Percentiles rank a stretch among this genome's conserved stretches.
Evolutionary conservation across 306 rosid species (phyloP).

Genomic region (Morella rubra): DNA sequence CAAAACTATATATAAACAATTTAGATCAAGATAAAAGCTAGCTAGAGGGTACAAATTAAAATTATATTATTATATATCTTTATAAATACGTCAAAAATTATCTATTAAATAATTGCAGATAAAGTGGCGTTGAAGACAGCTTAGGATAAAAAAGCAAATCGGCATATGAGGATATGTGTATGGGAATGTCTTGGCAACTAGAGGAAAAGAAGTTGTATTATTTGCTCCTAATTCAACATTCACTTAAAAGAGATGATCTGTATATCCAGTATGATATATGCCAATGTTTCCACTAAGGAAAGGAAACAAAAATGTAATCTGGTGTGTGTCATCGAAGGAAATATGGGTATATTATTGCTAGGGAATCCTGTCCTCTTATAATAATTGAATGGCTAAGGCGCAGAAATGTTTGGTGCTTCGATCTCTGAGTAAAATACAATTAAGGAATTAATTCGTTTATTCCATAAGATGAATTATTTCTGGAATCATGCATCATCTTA

Average conservation of each 20-base stretch:
- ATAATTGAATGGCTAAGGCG: constrained; percentile 32
- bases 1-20: too few relatives aligned
- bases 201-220: constrained; percentile 30
- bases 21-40: too few relatives aligned
- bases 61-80: too few relatives aligned
- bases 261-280: constrained; percentile 20
- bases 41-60: too few relatives aligned
- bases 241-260: constrained; percentile 8
- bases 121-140: constrained; percentile 24
- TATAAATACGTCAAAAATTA: background rate
- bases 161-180: constrained; percentile 24
- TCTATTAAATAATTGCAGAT: constrained; percentile 27
- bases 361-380: constrained; percentile 41
- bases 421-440: constrained; percentile 12
- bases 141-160: background rate
- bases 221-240: constrained; percentile 30
- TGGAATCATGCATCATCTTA: constrained; percentile 9
- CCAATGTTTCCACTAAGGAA: constrained; percentile 20
- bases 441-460: constrained; percentile 6
- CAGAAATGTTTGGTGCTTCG: background rate
- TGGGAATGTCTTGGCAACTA: constrained; percentile 42
- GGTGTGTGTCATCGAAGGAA: constrained; percentile 15
- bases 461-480: constrained; percentile 13
- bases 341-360: constrained; percentile 24
- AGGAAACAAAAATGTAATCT: constrained; percentile 18